A percentile compares a stretch with the other conserved stretches of the same genome.
phyloP scores from a whole-genome alignment of 257 asterid species.

The Solanum pimpinellifolium region DNA sequence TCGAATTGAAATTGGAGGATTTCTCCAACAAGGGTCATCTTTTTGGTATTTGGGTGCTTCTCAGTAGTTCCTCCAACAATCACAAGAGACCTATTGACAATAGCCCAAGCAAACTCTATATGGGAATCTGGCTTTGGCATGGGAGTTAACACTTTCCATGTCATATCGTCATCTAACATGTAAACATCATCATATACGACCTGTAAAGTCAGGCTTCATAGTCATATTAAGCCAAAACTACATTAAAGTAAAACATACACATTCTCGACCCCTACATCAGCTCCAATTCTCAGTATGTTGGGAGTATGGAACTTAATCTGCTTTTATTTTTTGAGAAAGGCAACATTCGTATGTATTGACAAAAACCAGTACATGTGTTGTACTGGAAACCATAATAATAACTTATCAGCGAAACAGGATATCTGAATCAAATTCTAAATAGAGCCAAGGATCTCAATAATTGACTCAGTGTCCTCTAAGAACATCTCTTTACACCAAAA shows the following conservation, averaged over 20 bases:
- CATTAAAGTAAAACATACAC: background rate
- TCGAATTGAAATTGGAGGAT: constrained; percentile 58
- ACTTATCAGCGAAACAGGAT: no score
- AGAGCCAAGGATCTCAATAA: no score
- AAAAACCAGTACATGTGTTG: no score
- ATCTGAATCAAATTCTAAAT: no score
- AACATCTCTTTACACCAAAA: no score
- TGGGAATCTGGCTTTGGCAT: constrained; percentile 98
- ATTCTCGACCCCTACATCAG: background rate
- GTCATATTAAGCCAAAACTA: constrained; percentile 3
- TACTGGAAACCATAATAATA: no score
- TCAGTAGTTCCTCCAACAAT: constrained; percentile 95
- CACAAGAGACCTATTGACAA: constrained; percentile 56
- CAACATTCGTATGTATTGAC: no score
- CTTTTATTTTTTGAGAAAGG: no score
- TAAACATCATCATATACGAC: constrained; percentile 79
- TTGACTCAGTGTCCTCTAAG: no score
- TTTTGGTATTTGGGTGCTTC: constrained; percentile 81
- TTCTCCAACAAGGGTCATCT: constrained; percentile 84
- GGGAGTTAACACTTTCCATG: constrained; percentile 75
- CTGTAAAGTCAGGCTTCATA: constrained; percentile 23
- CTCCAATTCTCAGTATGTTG: background rate
- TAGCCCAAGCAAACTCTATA: constrained; percentile 87
- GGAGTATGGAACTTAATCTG: background rate
- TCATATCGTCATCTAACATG: constrained; percentile 81